Evolutionary conservation across 129 eudicot species (phyloP), one percentile per base, ranked within the genome.

Genomic region (Deinandra increscens): DNA sequence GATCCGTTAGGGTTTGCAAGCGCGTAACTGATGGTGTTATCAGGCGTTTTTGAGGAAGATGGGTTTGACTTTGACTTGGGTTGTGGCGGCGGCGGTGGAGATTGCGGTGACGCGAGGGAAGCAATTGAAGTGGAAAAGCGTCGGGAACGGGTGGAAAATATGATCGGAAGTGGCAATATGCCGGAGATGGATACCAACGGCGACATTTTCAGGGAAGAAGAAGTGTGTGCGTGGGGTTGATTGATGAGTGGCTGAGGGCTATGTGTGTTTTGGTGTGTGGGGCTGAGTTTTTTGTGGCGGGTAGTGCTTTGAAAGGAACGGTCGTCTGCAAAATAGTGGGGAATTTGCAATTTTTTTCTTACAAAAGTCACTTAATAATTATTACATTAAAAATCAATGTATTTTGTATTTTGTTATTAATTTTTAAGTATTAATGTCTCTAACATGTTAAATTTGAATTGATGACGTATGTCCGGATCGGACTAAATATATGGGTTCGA

Each of bases 1-100:
- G 49, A 77, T 17, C 89, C 95, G 37, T 75, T 86, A 9, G 82
- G 84, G 60, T 69, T 86, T 14, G 72, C 78, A 42, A 82, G 9
- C 0, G 86, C 70, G 69, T 83, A 85, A 50, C 64, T 84, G 68
- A 50, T 58, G 20, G 38, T 45, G 65, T 80, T 72, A 37, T 84
- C 84, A 1, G 80, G 78, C 7, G 73, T 67, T 34, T 79, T 74
- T 9, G 81, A 58, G 26, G 91, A 72, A 15, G 82, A 63, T 9
- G 75, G 2, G 37, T 12, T 67, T 60, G 83, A 7, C 42, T 67
- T 48, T 54, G 83, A 66, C 23, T 33, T 75, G 1, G 60, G 60
- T 19, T 23, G 54, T 43, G 75, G 69, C 11, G 79, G 70, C 2
- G 82, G 70, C 0, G 93, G 71, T 58, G 84, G 67, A 3, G 84